phyloP scores from a whole-genome alignment of 1,284 basidiomycete species.

The Moesziomyces antarcticus region DNA sequence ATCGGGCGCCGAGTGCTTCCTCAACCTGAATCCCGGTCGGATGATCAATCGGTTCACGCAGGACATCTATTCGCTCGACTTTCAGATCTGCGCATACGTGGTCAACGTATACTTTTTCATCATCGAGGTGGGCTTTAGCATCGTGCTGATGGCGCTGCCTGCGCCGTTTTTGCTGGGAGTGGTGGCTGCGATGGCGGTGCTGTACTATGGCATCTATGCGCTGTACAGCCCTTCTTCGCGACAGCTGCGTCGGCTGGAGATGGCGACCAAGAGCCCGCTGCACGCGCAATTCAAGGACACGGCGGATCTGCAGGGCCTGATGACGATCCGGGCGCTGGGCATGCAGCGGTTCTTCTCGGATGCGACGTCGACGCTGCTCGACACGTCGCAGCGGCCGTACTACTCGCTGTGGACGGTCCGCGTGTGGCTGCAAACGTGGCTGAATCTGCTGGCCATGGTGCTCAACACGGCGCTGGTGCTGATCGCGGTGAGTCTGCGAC shows the following conservation, averaged over 20 bases:
- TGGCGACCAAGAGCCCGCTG: conserved; percentile 40
- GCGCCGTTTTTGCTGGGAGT: conserved; percentile 27
- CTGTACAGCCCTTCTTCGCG: conserved; percentile 42
- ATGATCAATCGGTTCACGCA: conserved; percentile 52
- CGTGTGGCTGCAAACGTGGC: conserved; percentile 36
- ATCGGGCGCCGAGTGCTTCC: conserved; percentile 23
- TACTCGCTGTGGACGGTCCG: conserved; percentile 37
- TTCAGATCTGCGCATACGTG: conserved; percentile 8
- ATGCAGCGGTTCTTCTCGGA: conserved; percentile 12
- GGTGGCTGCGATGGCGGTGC: conserved; percentile 6
- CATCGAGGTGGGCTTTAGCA: conserved; percentile 10
- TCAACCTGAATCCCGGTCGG: conserved; percentile 30
- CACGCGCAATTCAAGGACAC: conserved; percentile 36
- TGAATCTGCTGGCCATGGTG: conserved; percentile 27
- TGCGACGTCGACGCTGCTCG: conserved; percentile 15
- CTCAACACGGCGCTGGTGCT: conserved; percentile 41
- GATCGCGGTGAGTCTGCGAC: conserved; percentile 35
- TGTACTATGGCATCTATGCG: conserved; percentile 15
- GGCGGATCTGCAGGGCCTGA: conserved; percentile 24
- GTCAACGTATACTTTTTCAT: conserved; percentile 11
- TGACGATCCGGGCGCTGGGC: conserved; percentile 35
- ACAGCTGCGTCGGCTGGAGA: conserved; percentile 44
- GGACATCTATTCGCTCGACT: conserved; percentile 46
- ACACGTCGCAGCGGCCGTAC: conserved; percentile 33
- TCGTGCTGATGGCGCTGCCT: conserved; percentile 22